Conservation (phyloP, 164 flowering plant species). For the Chloranthus sessilifolius region DNA sequence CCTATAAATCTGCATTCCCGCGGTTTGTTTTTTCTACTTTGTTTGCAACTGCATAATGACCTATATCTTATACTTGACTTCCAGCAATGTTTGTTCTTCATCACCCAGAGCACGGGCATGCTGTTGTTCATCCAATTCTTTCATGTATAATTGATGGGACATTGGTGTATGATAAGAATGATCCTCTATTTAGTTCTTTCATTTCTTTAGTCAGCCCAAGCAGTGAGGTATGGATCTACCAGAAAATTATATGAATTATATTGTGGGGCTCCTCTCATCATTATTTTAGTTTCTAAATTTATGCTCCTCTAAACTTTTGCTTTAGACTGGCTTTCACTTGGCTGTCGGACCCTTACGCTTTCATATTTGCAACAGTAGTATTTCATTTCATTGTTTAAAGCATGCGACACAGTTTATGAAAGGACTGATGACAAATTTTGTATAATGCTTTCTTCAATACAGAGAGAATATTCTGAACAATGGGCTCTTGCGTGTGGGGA, state of each 20-base stretch:
- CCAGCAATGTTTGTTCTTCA: constrained; percentile 97
- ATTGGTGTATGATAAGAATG: constrained; percentile 59
- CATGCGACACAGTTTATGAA: too few species aligned
- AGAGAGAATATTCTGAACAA: constrained; percentile 90
- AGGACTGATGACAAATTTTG: too few species aligned
- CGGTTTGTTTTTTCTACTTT: background rate
- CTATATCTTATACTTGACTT: constrained; percentile 7
- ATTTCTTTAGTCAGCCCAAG: constrained; percentile 81
- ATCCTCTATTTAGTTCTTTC: constrained; percentile 87
- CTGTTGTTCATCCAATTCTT: constrained; percentile 89
- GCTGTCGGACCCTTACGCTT: too few species aligned
- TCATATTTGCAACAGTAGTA: too few species aligned
- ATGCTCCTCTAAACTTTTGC: too few species aligned
- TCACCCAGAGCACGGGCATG: constrained; percentile 98
- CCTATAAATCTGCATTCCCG: too few species aligned
- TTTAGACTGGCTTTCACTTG: too few species aligned
- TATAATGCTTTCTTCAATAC: constrained; percentile 11
- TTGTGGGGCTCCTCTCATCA: too few species aligned
- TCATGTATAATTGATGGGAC: constrained; percentile 86
- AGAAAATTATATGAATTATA: background rate
- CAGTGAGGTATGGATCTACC: constrained; percentile 54
- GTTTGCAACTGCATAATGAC: constrained; percentile 3
- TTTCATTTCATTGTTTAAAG: too few species aligned
- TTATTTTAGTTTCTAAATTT: too few species aligned
- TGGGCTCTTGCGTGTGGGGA: constrained; percentile 99